Base-by-base conservation (phyloP, 176 grass and related monocot genomes). In the Phyllostachys edulis region DNA sequence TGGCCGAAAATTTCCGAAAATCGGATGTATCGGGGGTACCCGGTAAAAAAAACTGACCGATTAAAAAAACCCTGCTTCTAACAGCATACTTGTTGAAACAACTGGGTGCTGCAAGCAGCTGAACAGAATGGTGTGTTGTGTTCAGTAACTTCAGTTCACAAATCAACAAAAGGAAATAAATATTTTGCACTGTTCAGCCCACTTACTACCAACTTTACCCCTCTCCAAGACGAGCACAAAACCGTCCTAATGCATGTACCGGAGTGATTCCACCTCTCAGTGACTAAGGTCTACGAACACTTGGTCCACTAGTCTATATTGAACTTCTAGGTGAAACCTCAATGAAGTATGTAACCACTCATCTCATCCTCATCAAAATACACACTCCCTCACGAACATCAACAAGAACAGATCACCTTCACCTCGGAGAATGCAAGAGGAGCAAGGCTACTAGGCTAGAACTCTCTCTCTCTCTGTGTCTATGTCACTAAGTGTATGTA, bases 371-470 rank as follows among this genome's bases (percentile, higher is more conserved):
- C 81, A 60, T 72, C 51, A 80, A 80, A 75, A 14, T 52, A 80
- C 14, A 12, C 7, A 3, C 37, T 60, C 47, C 12, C 75, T 67
- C 74, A 68, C 67, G 67, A 67, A 67, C 69, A 26, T 75, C 85
- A 87, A 81, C 77, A 18, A 7, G 60, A 55, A 47, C 37, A 34
- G 20, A 47, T 1, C 63, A 37, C 23, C 13, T 12, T 82, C 52
- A 59, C 29, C 85, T 87, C 62, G 23, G 57, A 42, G 79, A 51
- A 42, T 41, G 42, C 72, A 71, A 29, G 72, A 63, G 77, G 54
- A 71, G 34, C 23, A 77, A 71, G 73, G 86, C 56, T 50, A 77
- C 23, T 70, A 71, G 73, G 86, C 56, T 50, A 77, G 41, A 50
- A 62, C 38, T 51, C 32, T 34, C 32, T 34, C 32, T 34, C 32